phyloP scores from a whole-genome alignment of 768 basidiomycete genomes.

The Russula sp. region DNA sequence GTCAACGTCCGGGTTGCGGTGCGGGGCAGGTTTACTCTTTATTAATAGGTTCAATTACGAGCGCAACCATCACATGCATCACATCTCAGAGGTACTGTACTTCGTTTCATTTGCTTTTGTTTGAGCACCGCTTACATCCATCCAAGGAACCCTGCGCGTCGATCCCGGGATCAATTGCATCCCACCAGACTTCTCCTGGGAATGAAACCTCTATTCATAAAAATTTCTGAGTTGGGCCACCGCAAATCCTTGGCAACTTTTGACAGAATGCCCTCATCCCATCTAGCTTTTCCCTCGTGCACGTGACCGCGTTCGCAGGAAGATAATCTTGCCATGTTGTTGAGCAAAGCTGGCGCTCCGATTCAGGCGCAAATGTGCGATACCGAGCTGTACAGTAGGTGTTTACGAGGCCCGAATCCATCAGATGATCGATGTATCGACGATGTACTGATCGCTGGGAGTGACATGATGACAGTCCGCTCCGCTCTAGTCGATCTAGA shows the following conservation, averaged over 20 bases:
- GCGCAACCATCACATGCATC: too few relatives aligned
- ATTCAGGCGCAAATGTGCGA: too few relatives aligned
- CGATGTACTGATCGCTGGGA: too few relatives aligned
- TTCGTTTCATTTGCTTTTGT: constrained; percentile 12
- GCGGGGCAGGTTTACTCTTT: too few relatives aligned
- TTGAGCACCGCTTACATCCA: not conserved
- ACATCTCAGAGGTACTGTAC: too few relatives aligned
- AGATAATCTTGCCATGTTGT: too few relatives aligned
- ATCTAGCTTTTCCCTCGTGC: not conserved
- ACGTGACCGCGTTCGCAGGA: constrained; percentile 6
- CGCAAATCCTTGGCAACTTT: constrained; percentile 1
- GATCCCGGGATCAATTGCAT: constrained; percentile 18
- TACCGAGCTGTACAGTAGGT: too few relatives aligned
- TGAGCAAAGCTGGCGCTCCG: too few relatives aligned
- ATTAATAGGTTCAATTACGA: not conserved
- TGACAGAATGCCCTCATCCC: not conserved
- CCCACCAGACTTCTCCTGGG: not conserved
- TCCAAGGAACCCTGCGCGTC: constrained; percentile 1
- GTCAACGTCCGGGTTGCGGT: not conserved
- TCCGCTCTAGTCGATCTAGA: not conserved
- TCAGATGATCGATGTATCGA: not conserved
- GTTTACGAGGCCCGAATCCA: not conserved
- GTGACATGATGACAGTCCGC: not conserved
- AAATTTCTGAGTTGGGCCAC: not conserved
- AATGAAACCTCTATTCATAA: constrained; percentile 2